These are phyloP conservation scores for Lactarius evosmus DNA, from an alignment of 768 basidiomycete genomes.

Conservation along the genomic window DNA sequence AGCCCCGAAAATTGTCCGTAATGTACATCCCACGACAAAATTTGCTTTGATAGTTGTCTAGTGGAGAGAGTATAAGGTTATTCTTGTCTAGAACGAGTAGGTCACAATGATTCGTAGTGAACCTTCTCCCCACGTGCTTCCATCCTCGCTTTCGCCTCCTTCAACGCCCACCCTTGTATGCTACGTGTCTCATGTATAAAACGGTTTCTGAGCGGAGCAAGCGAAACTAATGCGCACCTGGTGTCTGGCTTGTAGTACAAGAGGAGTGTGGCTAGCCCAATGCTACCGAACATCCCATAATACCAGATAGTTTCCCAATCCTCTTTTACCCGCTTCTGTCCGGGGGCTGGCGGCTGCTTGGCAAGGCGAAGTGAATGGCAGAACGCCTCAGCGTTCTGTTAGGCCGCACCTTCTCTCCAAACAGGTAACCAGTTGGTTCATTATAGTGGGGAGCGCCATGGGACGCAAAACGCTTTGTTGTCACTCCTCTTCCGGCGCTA, in stretches of 20 bases:
- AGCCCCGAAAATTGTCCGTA: slow-evolving; percentile 16
- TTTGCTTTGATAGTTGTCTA: not conserved
- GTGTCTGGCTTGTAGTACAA: slow-evolving; percentile 93
- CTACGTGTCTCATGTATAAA: slow-evolving; percentile 38
- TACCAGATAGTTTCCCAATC: slow-evolving; percentile 93
- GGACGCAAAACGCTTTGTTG: slow-evolving; percentile 56
- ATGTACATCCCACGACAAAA: slow-evolving; percentile 17
- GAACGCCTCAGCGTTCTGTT: slow-evolving; percentile 1
- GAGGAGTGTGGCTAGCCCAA: slow-evolving; percentile 70
- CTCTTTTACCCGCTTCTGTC: slow-evolving; percentile 83
- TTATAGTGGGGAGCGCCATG: slow-evolving; percentile 77
- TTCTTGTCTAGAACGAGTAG: not conserved
- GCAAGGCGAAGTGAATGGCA: not conserved
- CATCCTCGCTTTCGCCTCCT: slow-evolving; percentile 87
- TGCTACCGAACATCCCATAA: slow-evolving; percentile 85
- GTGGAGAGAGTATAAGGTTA: not conserved
- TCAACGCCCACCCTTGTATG: slow-evolving; percentile 89
- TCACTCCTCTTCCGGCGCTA: slow-evolving; percentile 28
- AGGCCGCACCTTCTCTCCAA: slow-evolving; percentile 76
- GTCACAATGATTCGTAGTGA: slow-evolving; percentile 47
- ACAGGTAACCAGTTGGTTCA: slow-evolving; percentile 83
- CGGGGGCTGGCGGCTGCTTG: slow-evolving; percentile 65
- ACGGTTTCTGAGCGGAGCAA: not conserved
- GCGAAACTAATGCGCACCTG: slow-evolving; percentile 51
- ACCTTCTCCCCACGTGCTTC: slow-evolving; percentile 90